Evolutionary conservation across 23 red algal genomes (phyloP).

Genomic region (Gracilaria caudata): DNA sequence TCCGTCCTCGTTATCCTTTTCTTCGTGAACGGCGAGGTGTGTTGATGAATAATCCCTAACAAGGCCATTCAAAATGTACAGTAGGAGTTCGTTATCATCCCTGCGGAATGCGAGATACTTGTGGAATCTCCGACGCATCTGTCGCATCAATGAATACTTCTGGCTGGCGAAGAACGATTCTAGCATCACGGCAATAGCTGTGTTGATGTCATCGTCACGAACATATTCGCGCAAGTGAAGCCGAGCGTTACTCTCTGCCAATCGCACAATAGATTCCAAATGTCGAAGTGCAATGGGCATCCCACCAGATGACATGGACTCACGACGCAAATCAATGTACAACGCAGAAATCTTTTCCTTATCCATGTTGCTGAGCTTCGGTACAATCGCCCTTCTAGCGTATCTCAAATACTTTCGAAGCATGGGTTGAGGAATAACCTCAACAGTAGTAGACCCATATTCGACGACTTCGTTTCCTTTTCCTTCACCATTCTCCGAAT

Average conservation of each 20-base stretch:
- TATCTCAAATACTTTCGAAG: slow-evolving; percentile 96
- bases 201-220: slow-evolving; percentile 92
- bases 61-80: slow-evolving; percentile 85
- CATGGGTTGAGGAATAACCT: slow-evolving; percentile 82
- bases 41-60: slow-evolving; percentile 89
- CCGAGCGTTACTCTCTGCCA: slow-evolving; percentile 91
- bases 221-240: slow-evolving; percentile 94
- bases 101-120: slow-evolving; percentile 83
- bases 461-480: slow-evolving; percentile 32
- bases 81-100: slow-evolving; percentile 87
- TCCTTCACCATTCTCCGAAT: slow-evolving; percentile 37
- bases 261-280: slow-evolving; percentile 94
- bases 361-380: slow-evolving; percentile 91
- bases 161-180: slow-evolving; percentile 98
- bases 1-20: neutral
- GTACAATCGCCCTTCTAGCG: slow-evolving; percentile 70
- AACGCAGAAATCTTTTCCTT: slow-evolving; percentile 89
- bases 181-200: slow-evolving; percentile 92
- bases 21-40: slow-evolving; percentile 11
- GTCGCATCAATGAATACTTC: slow-evolving; percentile 95
- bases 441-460: slow-evolving; percentile 25
- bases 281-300: slow-evolving; percentile 98
- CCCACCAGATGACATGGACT: slow-evolving; percentile 90
- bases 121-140: slow-evolving; percentile 83
- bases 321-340: slow-evolving; percentile 92